Base-by-base conservation (phyloP, 2,329 filamentous ascomycete genomes). In the Arachnopeziza araneosa region DNA sequence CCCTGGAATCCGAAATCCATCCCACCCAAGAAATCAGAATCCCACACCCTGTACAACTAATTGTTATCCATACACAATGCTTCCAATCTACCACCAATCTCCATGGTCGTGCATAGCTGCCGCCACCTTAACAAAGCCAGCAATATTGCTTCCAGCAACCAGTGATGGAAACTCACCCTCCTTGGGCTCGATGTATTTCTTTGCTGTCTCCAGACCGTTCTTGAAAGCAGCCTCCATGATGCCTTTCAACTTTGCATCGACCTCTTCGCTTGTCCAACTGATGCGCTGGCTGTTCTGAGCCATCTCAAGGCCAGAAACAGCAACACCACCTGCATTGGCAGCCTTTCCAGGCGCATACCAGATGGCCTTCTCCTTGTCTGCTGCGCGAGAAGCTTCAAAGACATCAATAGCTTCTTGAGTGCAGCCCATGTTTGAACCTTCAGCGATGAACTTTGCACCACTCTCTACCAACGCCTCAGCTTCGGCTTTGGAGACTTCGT, bases 351-450 rank as follows among this genome's bases (percentile, higher is more conserved):
- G 93, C 21, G 90, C 95, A 77, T 98, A 98, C 95, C 95, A 99
- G 76, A 96, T 86, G 62, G 90, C 85, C 7, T 78, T 74, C 56
- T 77, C 77, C 66, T 84, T 85, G 80, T 91, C 86, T 21, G 84
- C 84, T 74, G 81, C 85, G 69, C 93, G 84, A 71, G 87, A 80
- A 21, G 82, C 83, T 84, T 98, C 93, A 75, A 98, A 98, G 67
- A 91, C 80, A 71, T 96, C 90, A 71, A 99, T 97, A 68, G 93
- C 93, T 67, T 90, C 92, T 78, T 95, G 91, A 36, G 93, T 97
- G 83, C 92, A 97, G 66, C 95, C 95, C 95, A 99, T 98, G 86
- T 98, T 98, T 78, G 89, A 95, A 60, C 95, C 95, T 80, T 99
- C 95, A 60, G 95, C 95, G 67, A 98, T 88, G 80, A 91, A 96